A percentile compares a stretch with the other conserved stretches of the same genome.
Conservation (phyloP, 371 early-diverging fungal genomes). For the Syncephalis fuscata region DNA sequence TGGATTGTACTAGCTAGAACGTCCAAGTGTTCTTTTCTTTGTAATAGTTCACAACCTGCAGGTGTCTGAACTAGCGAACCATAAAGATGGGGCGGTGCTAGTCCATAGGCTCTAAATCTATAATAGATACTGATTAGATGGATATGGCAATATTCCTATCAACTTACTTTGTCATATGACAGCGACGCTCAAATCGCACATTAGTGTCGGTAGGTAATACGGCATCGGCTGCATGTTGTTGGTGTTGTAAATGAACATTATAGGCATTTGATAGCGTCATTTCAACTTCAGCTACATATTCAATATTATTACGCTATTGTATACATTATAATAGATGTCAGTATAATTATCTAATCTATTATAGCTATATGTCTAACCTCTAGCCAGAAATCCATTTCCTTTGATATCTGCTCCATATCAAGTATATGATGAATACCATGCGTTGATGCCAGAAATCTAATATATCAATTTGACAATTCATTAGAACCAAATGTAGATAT, state of each 20-base stretch:
- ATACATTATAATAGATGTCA: not conserved
- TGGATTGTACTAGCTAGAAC: slow-evolving; percentile 27
- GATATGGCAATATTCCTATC: too few relatives aligned
- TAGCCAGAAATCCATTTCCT: slow-evolving; percentile 71
- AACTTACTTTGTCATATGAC: too few relatives aligned
- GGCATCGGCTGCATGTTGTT: not conserved
- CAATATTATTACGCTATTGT: slow-evolving; percentile 47
- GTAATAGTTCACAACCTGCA: slow-evolving; percentile 51
- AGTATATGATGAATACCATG: slow-evolving; percentile 54
- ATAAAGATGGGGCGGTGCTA: slow-evolving; percentile 61
- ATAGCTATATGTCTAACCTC: slow-evolving; percentile 25
- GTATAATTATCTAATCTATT: not conserved
- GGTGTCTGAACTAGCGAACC: slow-evolving; percentile 65
- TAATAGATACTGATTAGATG: not conserved
- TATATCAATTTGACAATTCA: not conserved
- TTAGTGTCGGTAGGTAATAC: too few relatives aligned
- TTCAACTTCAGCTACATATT: slow-evolving; percentile 66
- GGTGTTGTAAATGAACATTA: slow-evolving; percentile 19
- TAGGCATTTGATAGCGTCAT: slow-evolving; percentile 49
- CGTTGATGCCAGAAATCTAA: slow-evolving; percentile 45
- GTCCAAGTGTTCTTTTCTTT: slow-evolving; percentile 45
- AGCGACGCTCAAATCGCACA: too few relatives aligned
- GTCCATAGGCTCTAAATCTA: slow-evolving; percentile 29
- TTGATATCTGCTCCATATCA: slow-evolving; percentile 52
- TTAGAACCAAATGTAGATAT: not conserved